Evolutionary conservation across 768 basidiomycete genomes (phyloP), one percentile per base, ranked within the genome.

Genomic region (Pulveroboletus sp.): DNA sequence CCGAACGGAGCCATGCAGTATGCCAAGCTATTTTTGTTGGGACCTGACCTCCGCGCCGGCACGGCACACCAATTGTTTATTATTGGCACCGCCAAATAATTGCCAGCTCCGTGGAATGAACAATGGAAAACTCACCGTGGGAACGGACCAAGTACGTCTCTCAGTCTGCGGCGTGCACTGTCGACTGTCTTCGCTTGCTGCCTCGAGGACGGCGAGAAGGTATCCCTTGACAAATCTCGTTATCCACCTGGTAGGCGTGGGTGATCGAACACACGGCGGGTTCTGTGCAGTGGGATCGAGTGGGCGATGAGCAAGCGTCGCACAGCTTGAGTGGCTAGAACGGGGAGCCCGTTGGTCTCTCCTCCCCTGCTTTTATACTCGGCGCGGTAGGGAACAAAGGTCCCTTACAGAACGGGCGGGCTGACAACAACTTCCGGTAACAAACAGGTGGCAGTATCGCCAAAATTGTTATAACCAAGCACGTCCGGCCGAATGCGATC

Each of bases 101-200:
- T 43, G 55, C 39, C 11, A 56, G 39, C 40, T 52, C 49, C 56
- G 51, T 53, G 61, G 49, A 67, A 60, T 54, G 60, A 56, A 67
- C 57, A 65, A 60, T 56, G 58, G 56, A 62, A 62, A 65, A 64
- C 66, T 64, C 54, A 66, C 66, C 66, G 64, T 66, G 64, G 38
- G 61, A 67, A 56, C 4, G 17, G 32, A 2, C 21, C 38, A 8
- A 54, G 49, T 59, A 53, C 44, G 46, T 43, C 51, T 50, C 57
- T 49, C 50, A 56, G 35, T 42, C 43, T 46, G 46, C 49, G 38
- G 53, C 51, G 46, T 55, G 54, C 53, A 41, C 51, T 48, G 50
- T 47, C 49, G 46, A 53, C 56, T 58, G 61, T 50, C 40, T 52
- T 69, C 65, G 65, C 65, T 67, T 69, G 57, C 38, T 49, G 50